Percentiles rank a stretch among this genome's conserved stretches.
phyloP scores from a whole-genome alignment of 495 filamentous ascomycete species.

The Niebla homalea region DNA sequence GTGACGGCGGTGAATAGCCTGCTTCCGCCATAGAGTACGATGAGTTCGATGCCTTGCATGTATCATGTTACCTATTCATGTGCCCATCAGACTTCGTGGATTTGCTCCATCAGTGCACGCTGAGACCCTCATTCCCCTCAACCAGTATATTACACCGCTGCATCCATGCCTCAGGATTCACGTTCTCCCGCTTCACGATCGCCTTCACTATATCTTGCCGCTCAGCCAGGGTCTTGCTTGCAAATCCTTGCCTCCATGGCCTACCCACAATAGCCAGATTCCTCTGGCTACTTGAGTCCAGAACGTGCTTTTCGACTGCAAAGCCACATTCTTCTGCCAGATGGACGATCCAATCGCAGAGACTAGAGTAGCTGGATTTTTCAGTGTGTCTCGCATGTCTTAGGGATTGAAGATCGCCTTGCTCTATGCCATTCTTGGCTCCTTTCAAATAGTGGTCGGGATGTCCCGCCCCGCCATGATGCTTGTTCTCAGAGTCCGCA shows the following conservation, averaged over 20 bases:
- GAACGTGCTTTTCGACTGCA: constrained; percentile 60
- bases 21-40: too few species aligned
- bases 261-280: constrained; percentile 70
- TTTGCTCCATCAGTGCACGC: too few species aligned
- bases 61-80: too few species aligned
- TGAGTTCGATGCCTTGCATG: too few species aligned
- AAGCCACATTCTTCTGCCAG: constrained; percentile 61
- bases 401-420: constrained; percentile 34
- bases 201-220: constrained; percentile 18
- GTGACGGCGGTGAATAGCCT: too few species aligned
- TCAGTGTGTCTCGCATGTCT: constrained; percentile 16
- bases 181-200: constrained; percentile 31
- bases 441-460: constrained; percentile 3
- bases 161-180: constrained; percentile 32
- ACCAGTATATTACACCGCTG: constrained; percentile 30
- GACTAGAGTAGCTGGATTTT: constrained; percentile 17
- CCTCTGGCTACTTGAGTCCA: constrained; percentile 81
- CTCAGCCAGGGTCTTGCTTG: background rate
- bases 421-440: constrained; percentile 13
- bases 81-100: too few species aligned
- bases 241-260: constrained; percentile 10
- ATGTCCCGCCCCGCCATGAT: too few species aligned
- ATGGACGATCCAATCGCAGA: constrained; percentile 19
- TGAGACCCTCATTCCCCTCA: constrained; percentile 4
- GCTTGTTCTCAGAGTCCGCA: constrained; percentile 9